Base-by-base conservation (phyloP, 192 early-diverging fungal species). In the Anaeromyces robustus region DNA sequence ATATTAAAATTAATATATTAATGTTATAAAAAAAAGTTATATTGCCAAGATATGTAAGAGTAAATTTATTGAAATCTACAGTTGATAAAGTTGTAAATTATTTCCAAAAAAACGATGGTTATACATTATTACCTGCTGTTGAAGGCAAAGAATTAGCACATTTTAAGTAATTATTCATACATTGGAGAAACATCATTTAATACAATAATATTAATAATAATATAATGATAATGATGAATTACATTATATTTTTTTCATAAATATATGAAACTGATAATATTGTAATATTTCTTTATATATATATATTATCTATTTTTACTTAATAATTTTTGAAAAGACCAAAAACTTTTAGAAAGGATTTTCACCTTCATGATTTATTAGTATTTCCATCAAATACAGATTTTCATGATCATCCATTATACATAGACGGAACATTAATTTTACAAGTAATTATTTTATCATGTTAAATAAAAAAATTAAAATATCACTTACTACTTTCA, bases 301-400 rank as follows among this genome's bases (percentile, higher is more conserved):
- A n/a, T n/a, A n/a, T n/a, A n/a, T n/a, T n/a, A n/a, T n/a, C n/a
- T n/a, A n/a, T n/a, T n/a, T n/a, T n/a, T n/a, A n/a, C n/a, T n/a
- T n/a, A n/a, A n/a, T n/a, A n/a, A n/a, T n/a, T n/a, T n/a, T n/a
- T n/a, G n/a, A n/a, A 18, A 30, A 87, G 82, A 81, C 43, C 82
- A 4, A 86, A 87, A 77, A 81, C 82, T 1, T 80, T 87, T 77
- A 78, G 79, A 29, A 80, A 86, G 34, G 97, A 99, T 84, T 82
- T 82, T 5, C 94, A 99, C 82, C 82, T 99, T 77, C 85, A 88
- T 22, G 94, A 96, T 34, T 81, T 98, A 78, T 86, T 99, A 9
- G 90, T 95, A 28, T 92, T 99, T 34, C 94, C 96, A 29, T 87
- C 94, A 6, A 92, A 92, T 77, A 93, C 93, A 4, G 97, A 97